Evolutionary conservation across 768 basidiomycete species (phyloP).

Genomic region (Dioszegia crocea): DNA sequence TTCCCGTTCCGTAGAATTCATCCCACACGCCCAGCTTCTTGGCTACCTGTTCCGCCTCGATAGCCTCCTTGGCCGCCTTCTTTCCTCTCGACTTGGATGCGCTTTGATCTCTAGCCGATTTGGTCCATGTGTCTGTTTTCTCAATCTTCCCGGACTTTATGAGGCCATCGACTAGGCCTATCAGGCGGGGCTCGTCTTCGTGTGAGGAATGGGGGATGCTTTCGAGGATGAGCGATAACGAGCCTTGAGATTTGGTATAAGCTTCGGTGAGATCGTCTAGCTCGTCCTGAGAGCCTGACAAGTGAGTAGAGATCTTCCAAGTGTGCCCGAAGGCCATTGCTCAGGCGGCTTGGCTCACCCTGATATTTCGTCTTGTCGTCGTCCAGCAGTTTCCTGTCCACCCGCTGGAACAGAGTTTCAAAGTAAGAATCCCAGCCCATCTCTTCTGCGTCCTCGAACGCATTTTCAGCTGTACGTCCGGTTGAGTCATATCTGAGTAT

Average conservation of each 20-base stretch:
- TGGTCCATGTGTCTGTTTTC: constrained; percentile 59
- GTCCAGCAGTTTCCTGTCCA: constrained; percentile 79
- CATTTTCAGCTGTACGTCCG: constrained; percentile 76
- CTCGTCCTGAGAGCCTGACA: constrained; percentile 78
- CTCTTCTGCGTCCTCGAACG: constrained; percentile 62
- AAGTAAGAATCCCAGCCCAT: constrained; percentile 97
- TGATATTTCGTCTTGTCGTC: constrained; percentile 94
- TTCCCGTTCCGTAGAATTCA: constrained; percentile 59
- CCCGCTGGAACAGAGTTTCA: constrained; percentile 77
- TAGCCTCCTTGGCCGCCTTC: constrained; percentile 70
- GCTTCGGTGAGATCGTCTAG: constrained; percentile 69
- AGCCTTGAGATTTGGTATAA: constrained; percentile 68
- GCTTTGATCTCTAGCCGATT: constrained; percentile 72
- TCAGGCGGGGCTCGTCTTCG: constrained; percentile 81
- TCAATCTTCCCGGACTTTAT: constrained; percentile 62
- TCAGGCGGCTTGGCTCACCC: too few species aligned
- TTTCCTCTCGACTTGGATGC: constrained; percentile 69
- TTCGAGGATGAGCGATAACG: constrained; percentile 74
- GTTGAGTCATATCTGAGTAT: constrained; percentile 65
- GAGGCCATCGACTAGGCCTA: constrained; percentile 62
- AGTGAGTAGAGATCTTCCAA: too few species aligned
- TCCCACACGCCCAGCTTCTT: constrained; percentile 91
- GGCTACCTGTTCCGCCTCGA: constrained; percentile 73
- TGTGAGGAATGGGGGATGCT: constrained; percentile 78
- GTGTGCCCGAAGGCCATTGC: too few species aligned